A percentile compares a stretch with the other conserved stretches of the same genome.
Conservation (phyloP, 768 basidiomycete genomes). For the Porpolomopsis calyptriformis region DNA sequence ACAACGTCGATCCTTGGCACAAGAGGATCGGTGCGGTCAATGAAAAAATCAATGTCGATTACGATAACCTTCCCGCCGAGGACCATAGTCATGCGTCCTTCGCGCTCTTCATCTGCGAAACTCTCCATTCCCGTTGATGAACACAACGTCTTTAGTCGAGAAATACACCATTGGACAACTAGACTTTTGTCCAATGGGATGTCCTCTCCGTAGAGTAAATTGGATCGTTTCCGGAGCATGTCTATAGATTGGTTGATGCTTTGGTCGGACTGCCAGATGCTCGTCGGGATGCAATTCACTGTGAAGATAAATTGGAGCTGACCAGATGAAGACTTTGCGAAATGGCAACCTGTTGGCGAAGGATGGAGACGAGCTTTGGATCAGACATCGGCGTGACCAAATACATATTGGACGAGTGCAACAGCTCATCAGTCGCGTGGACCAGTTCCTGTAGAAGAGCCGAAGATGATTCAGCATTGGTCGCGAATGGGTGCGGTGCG, state of each 20-base stretch:
- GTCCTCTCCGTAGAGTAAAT: constrained; percentile 50
- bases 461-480: constrained; percentile 31
- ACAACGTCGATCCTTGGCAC: constrained; percentile 35
- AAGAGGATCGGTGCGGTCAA: constrained; percentile 29
- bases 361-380: constrained; percentile 55
- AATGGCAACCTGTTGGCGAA: constrained; percentile 52
- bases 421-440: constrained; percentile 40
- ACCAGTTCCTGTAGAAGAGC: constrained; percentile 41
- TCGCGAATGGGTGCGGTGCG: constrained; percentile 35
- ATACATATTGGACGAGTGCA: constrained; percentile 43
- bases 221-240: constrained; percentile 35
- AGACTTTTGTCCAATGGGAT: constrained; percentile 39
- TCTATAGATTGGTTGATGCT: constrained; percentile 40
- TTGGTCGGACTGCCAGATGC: constrained; percentile 38
- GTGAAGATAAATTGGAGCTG: constrained; percentile 18
- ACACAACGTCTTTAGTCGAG: constrained; percentile 52
- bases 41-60: constrained; percentile 57
- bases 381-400: constrained; percentile 42
- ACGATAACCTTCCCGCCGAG: constrained; percentile 76
- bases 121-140: constrained; percentile 61
- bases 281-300: constrained; percentile 11
- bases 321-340: constrained; percentile 44
- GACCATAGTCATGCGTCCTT: constrained; percentile 43
- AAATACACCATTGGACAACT: constrained; percentile 47
- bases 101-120: constrained; percentile 51